Base-by-base conservation (phyloP, 2,329 filamentous ascomycete genomes). In the Talaromyces piceae region DNA sequence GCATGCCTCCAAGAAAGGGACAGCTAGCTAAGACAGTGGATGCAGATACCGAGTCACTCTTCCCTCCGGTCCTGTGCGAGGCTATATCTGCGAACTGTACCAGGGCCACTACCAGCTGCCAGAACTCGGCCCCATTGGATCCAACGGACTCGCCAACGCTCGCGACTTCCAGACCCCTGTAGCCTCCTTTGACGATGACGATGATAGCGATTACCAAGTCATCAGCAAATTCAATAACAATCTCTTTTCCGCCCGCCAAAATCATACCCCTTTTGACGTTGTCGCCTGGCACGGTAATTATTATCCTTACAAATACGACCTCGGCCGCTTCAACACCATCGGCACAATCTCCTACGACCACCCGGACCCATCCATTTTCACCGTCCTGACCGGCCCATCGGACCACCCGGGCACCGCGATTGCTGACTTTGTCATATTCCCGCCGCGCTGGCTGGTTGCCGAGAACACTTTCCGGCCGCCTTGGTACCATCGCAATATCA, bases 201-300 rank as follows among this genome's bases (percentile, higher is more conserved):
- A 81, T 45, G 70, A 72, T 25, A 64, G 65, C 60, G 53, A 52
- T 2, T 80, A 77, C 64, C 77, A 73, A 7, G 69, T 88, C 30
- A 76, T 77, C 28, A 76, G 76, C 64, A 87, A 87, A 65, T 84
- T 87, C 61, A 81, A 82, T 63, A 83, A 84, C 57, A 73, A 76
- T 44, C 77, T 88, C 47, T 89, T 87, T 69, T 70, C 73, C 31
- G 82, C 83, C 5, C 73, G 65, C 39, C 86, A 90, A 68, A 66
- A 75, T 9, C 87, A 90, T 64, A 84, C 82, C 0, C 86, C 87
- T 0, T 91, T 89, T 60, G 86, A 91, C 59, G 80, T 91, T 0
- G 86, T 89, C 3, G 85, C 83, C 3, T 91, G 86, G 86, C 86
- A 91, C 63, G 87, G 87, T 41, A 86, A 82, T 56, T 90, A 89